Evolutionary conservation across 768 basidiomycete species (phyloP), one percentile per base, ranked within the genome.

Genomic region (Termitomyces sp.): DNA sequence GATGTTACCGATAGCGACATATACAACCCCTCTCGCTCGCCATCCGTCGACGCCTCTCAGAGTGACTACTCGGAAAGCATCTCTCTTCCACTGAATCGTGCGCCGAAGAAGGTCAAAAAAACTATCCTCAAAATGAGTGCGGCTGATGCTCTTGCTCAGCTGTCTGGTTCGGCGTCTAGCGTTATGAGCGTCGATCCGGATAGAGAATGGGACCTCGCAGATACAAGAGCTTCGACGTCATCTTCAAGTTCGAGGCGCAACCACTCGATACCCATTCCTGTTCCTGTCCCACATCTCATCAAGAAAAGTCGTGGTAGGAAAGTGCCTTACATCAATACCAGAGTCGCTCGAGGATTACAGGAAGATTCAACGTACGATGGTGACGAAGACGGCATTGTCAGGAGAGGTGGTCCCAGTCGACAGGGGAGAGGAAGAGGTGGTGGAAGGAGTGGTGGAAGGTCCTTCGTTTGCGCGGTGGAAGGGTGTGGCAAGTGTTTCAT

Each of bases 401-500:
- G 55, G 2, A 58, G 61, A 51, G 60, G 63, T 36, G 38, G 58
- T 20, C 36, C 65, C 47, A 62, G 64, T 48, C 50, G 59, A 20
- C 59, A 44, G 48, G 58, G 67, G 16, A 49, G 66, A 55, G 61
- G 67, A 66, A 50, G 72, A 69, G 48, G 71, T 62, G 72, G 71
- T 65, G 75, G 71, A 62, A 76, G 70, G 71, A 72, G 66, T 68
- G 69, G 71, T 64, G 73, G 69, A 67, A 78, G 85, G 60, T 77
- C 83, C 64, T 91, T 91, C 70, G 76, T 83, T 50, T 95, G 93
- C 76, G 81, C 82, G 59, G 91, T 94, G 30, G 81, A 82, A 16
- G 92, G 86, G 5, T 95, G 94, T 70, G 89, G 88, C 46, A 94
- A 94, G 74, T 89, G 87, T 66, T 95, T 96, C 72, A 86, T 88